Base-by-base conservation (phyloP, 495 filamentous ascomycete species). In the Collariella sp. region DNA sequence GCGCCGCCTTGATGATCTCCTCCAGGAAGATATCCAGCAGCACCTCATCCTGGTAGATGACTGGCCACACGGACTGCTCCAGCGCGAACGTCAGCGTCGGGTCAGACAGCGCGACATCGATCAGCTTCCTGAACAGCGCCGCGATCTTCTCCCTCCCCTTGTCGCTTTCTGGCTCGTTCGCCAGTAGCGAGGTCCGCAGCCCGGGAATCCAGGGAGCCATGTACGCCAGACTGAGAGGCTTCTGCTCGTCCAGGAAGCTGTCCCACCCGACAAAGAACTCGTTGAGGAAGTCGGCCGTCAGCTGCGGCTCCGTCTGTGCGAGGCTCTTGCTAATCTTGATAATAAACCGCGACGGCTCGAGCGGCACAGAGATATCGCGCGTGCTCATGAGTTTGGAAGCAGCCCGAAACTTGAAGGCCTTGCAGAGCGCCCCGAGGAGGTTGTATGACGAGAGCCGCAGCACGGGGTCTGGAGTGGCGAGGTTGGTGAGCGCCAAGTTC, bases 181-280 rank as follows among this genome's bases (percentile, higher is more conserved):
- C 65, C 38, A 84, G 63, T 6, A 84, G 68, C 41, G 76, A 75
- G 10, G 75, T 78, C 47, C 79, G 72, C 34, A 85, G 62, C 24
- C 79, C 75, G 3, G 73, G 69, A 46, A 85, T 68, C 82, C 82
- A 85, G 4, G 82, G 82, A 19, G 79, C 79, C 79, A 85, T 83
- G 59, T 85, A 85, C 7, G 78, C 74, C 7, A 85, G 70, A 54
- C 79, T 83, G 44, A 84, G 60, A 5, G 82, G 79, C 55, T 82
- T 76, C 63, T 85, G 82, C 46, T 79, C 74, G 11, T 79, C 75
- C 22, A 76, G 72, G 57, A 83, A 82, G 61, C 79, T 80, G 46
- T 82, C 81, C 82, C 82, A 85, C 10, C 82, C 80, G 36, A 83
- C 78, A 56, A 84, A 85, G 58, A 84, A 85, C 63, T 84, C 82